These are phyloP conservation scores for Trichocladium uniseriatum DNA, from an alignment of 495 filamentous ascomycete species.

Conservation along the genomic window DNA sequence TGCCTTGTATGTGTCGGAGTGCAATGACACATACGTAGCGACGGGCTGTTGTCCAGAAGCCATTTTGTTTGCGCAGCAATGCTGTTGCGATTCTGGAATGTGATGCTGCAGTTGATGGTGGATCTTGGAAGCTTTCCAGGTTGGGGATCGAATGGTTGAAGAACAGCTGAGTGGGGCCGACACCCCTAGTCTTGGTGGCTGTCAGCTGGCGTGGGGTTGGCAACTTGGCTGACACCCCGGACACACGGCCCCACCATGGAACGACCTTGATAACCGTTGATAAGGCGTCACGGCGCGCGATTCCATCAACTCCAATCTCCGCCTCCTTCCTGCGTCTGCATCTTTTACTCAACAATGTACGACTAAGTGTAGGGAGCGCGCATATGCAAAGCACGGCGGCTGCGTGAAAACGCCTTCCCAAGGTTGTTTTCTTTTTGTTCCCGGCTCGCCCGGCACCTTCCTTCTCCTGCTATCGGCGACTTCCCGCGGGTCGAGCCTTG, in stretches of 20 bases:
- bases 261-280: not conserved
- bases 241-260: not conserved
- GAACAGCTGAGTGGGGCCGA: no score
- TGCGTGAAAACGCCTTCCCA: not conserved
- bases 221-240: not conserved
- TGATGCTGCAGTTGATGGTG: no score
- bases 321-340: not conserved
- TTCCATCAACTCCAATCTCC: not conserved
- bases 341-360: slow-evolving; percentile 1
- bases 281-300: slow-evolving; percentile 4
- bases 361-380: not conserved
- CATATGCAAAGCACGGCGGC: not conserved
- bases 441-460: not conserved
- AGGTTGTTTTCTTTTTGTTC: not conserved
- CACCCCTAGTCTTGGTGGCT: not conserved
- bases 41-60: slow-evolving; percentile 34
- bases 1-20: slow-evolving; percentile 48
- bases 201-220: not conserved
- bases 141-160: no score
- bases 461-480: not conserved
- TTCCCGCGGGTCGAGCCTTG: not conserved
- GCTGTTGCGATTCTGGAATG: not conserved
- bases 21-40: slow-evolving; percentile 58
- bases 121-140: no score
- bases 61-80: slow-evolving; percentile 18